Conservation (phyloP, 768 basidiomycete species). For the Xerocomellus chrysenteron region DNA sequence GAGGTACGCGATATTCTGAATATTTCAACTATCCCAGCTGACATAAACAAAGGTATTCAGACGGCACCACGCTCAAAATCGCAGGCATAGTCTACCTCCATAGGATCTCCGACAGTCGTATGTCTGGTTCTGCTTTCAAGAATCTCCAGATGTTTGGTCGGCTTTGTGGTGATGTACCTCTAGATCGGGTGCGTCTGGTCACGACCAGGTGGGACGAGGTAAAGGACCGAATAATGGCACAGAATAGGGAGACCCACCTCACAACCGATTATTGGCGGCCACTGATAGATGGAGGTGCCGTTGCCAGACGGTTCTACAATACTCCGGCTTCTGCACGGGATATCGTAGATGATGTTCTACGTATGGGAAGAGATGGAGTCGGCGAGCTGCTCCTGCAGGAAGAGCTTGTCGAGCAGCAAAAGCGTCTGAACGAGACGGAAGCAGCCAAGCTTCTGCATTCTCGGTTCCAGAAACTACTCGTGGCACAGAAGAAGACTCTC, state of each 20-base stretch:
- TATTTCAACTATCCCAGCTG: not conserved
- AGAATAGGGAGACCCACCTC: slow-evolving; percentile 26
- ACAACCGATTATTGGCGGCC: slow-evolving; percentile 22
- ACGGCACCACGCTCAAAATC: slow-evolving; percentile 5
- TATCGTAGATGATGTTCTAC: not conserved
- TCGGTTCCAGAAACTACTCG: slow-evolving; percentile 17
- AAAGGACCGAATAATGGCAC: slow-evolving; percentile 10
- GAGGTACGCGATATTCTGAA: slow-evolving; percentile 4
- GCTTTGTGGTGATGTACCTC: slow-evolving; percentile 34
- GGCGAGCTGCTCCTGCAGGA: not conserved
- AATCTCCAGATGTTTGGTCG: slow-evolving; percentile 36
- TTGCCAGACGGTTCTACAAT: not conserved
- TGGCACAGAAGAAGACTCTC: slow-evolving; percentile 11
- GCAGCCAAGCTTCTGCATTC: slow-evolving; percentile 18
- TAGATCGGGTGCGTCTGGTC: too few relatives aligned
- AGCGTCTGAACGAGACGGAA: slow-evolving; percentile 21
- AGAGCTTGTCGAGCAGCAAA: slow-evolving; percentile 8
- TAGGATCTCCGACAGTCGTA: slow-evolving; percentile 35
- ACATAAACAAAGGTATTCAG: slow-evolving; percentile 7
- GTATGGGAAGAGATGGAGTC: not conserved
- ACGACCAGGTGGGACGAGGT: not conserved
- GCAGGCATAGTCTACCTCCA: slow-evolving; percentile 37
- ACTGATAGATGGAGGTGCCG: slow-evolving; percentile 4
- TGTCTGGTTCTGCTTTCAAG: slow-evolving; percentile 29
- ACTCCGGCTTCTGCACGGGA: not conserved